phyloP scores from a whole-genome alignment of 1,284 basidiomycete genomes.

The Agaricales sp. region DNA sequence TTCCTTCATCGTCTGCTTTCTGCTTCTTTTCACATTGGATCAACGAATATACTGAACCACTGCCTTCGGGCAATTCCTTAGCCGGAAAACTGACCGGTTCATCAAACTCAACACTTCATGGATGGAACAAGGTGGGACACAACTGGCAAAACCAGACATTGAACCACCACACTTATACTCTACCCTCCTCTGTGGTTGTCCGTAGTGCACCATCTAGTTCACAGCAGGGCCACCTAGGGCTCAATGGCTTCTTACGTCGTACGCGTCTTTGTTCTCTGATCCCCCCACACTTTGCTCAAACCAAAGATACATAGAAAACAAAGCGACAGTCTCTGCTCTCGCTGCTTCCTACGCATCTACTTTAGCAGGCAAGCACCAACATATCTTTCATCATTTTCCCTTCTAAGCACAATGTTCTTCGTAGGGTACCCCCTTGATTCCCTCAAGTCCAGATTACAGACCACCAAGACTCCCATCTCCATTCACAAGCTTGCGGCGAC shows the following conservation, averaged over 20 bases:
- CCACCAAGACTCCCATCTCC: slow-evolving; percentile 66
- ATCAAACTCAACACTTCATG: slow-evolving; percentile 60
- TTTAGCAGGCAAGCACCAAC: slow-evolving; percentile 17
- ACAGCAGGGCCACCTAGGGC: slow-evolving; percentile 47
- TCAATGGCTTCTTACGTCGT: slow-evolving; percentile 64
- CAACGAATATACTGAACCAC: not conserved
- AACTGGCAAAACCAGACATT: too few relatives aligned
- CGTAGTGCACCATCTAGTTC: slow-evolving; percentile 26
- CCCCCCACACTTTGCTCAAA: slow-evolving; percentile 8
- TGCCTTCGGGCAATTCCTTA: slow-evolving; percentile 2
- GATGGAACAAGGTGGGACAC: slow-evolving; percentile 58
- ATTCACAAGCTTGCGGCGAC: slow-evolving; percentile 62
- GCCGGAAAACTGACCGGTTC: slow-evolving; percentile 30
- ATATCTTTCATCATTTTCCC: not conserved
- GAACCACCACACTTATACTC: too few relatives aligned
- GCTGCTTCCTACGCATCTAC: slow-evolving; percentile 2
- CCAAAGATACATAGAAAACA: slow-evolving; percentile 36
- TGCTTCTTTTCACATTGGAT: not conserved
- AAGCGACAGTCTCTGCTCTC: slow-evolving; percentile 6
- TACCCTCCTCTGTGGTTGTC: slow-evolving; percentile 8
- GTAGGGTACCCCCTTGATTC: slow-evolving; percentile 51
- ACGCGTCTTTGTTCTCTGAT: slow-evolving; percentile 15
- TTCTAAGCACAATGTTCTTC: not conserved
- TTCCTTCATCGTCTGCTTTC: slow-evolving; percentile 8
- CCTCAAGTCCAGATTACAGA: slow-evolving; percentile 86